These are phyloP conservation scores for Pseudogymnoascus sp. DNA, from an alignment of 2,329 filamentous ascomycete genomes.

Conservation along the genomic window DNA sequence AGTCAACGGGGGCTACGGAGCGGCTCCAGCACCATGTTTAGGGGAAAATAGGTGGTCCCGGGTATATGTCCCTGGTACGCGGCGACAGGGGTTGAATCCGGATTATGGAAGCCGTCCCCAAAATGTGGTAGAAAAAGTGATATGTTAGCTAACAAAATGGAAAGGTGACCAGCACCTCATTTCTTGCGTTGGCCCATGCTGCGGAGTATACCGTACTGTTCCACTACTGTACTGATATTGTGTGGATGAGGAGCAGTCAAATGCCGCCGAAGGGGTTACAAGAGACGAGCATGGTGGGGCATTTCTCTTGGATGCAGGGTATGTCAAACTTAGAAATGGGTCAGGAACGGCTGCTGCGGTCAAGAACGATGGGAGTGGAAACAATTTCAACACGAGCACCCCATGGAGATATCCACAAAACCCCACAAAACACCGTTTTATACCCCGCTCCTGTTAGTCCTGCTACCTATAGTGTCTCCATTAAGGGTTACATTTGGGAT, in stretches of 20 bases:
- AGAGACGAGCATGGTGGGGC: neutral
- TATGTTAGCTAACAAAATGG: neutral
- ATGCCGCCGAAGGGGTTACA: neutral
- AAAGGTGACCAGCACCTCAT: neutral
- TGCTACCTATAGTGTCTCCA: neutral
- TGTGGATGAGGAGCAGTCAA: neutral
- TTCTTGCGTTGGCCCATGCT: neutral
- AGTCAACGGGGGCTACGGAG: neutral
- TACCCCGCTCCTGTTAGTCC: neutral
- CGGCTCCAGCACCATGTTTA: neutral
- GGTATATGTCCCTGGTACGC: neutral
- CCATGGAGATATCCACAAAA: neutral
- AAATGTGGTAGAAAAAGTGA: neutral
- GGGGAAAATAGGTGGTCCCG: neutral
- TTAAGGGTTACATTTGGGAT: neutral
- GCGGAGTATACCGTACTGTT: neutral
- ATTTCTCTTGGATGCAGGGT: neutral
- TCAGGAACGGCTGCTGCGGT: neutral
- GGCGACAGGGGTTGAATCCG: neutral
- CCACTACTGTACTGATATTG: neutral
- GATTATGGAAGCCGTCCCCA: neutral
- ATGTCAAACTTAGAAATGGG: neutral
- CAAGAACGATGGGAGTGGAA: neutral
- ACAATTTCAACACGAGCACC: neutral
- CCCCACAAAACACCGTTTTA: conserved; percentile 9